Evolutionary conservation across 805 yeast genomes (phyloP).

Genomic region (Ascoidea tarda): DNA sequence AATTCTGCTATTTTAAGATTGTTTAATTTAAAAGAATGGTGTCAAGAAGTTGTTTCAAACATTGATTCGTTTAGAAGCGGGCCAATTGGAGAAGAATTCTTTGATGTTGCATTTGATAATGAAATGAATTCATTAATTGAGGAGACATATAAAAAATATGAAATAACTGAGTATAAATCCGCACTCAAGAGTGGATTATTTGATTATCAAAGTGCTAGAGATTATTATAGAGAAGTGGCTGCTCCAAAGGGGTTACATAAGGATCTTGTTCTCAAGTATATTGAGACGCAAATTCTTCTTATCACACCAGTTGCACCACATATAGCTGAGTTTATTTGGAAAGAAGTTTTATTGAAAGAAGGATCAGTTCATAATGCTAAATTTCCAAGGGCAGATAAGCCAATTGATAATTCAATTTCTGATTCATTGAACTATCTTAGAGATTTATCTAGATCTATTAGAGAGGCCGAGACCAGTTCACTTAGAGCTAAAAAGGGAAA

Average conservation of each 20-base stretch:
- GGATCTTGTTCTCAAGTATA: slow-evolving; percentile 67
- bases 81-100: slow-evolving; percentile 39
- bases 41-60: slow-evolving; percentile 56
- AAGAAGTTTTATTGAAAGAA: slow-evolving; percentile 56
- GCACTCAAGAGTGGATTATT: slow-evolving; percentile 87
- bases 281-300: slow-evolving; percentile 74
- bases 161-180: slow-evolving; percentile 63
- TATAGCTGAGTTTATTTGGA: slow-evolving; percentile 80
- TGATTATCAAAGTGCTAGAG: slow-evolving; percentile 91
- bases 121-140: slow-evolving; percentile 80
- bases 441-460: slow-evolving; percentile 63
- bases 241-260: slow-evolving; percentile 55
- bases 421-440: slow-evolving; percentile 75
- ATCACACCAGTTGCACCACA: slow-evolving; percentile 94
- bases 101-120: slow-evolving; percentile 82
- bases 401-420: slow-evolving; percentile 43
- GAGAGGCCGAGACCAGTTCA: slow-evolving; percentile 85
- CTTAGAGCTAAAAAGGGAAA: slow-evolving; percentile 80
- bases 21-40: slow-evolving; percentile 89
- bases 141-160: slow-evolving; percentile 58
- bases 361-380: slow-evolving; percentile 52
- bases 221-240: slow-evolving; percentile 78
- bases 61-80: slow-evolving; percentile 41
- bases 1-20: slow-evolving; percentile 94
- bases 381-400: slow-evolving; percentile 70